Base-by-base conservation (phyloP, 768 basidiomycete species). In the Sutorius australiensis region DNA sequence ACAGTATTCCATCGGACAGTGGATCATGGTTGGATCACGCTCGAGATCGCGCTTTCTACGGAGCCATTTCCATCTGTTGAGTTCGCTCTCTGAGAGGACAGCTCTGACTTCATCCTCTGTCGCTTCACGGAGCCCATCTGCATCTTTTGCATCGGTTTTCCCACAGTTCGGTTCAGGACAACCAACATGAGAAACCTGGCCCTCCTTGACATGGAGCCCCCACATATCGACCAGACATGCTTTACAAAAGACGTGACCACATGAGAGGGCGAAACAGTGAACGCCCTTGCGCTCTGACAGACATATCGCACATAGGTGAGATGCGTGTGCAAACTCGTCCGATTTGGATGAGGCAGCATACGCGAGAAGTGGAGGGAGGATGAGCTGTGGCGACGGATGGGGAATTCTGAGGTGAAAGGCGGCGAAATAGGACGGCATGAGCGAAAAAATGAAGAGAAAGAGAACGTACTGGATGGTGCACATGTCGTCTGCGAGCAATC, bases 231-330 rank as follows among this genome's bases (percentile, higher is more conserved):
- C 75, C 27, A 95, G 68, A 64, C 93, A 95, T 8, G 78, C 67
- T n/a, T 82, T 80, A 66, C 93, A 95, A 67, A 93, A 95, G 12
- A 93, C 79, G 67, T 95, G 93, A 1, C 70, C 69, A 63, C 92
- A 95, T 3, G 73, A 64, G 45, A 95, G 73, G 56, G 80, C 76
- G 14, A 93, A 61, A 65, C 92, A 93, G 58, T 81, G 80, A 13
- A 80, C 76, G 40, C 93, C 93, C 64, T 91, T 93, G 53, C 82
- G 71, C 13, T 80, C 78, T 33, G 79, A 77, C 5, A 95, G 70
- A 67, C 93, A 95, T 46, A 95, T 82, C 24, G 84, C 75, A 63
- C 93, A 95, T 27, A 75, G 68, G 67, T 89, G 88, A 0, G 86
- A 82, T 14, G 75, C 78, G 49, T 76, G 73, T 9, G 82, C 78